Evolutionary conservation across 1,139 yeast genomes (phyloP).

Genomic region (Torulaspora globosa): DNA sequence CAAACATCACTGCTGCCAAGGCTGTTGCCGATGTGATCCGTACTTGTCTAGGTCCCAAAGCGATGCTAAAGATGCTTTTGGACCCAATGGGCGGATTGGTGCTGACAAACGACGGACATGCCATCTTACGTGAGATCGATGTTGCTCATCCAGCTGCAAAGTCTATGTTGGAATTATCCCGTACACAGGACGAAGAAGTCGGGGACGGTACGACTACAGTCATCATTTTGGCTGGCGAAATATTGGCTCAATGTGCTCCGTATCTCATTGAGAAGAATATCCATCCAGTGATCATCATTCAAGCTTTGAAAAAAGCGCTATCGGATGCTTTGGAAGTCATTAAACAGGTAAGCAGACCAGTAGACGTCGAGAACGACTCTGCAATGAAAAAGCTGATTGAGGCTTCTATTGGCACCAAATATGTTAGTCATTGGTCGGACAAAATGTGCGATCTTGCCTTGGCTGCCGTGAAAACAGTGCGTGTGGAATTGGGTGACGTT

Average conservation of each 20-base stretch:
- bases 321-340: constrained; percentile 87
- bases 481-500: constrained; percentile 57
- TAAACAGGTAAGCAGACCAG: constrained; percentile 77
- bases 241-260: constrained; percentile 91
- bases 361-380: constrained; percentile 75
- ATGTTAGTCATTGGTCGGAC: constrained; percentile 85
- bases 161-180: constrained; percentile 92
- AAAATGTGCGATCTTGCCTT: constrained; percentile 89
- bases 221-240: constrained; percentile 92
- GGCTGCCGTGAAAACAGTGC: constrained; percentile 81
- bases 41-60: constrained; percentile 98
- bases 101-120: constrained; percentile 96
- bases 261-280: constrained; percentile 84
- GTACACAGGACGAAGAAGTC: constrained; percentile 98
- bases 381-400: constrained; percentile 84
- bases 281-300: constrained; percentile 94
- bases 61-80: constrained; percentile 95
- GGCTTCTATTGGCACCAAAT: constrained; percentile 95
- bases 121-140: constrained; percentile 81
- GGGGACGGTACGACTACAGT: constrained; percentile 99
- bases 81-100: constrained; percentile 99
- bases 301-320: constrained; percentile 88
- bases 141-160: constrained; percentile 98
- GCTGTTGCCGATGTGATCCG: constrained; percentile 97
- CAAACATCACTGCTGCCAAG: constrained; percentile 97